Conservation (phyloP, 176 grass and related monocot species). For the Aechmea fasciata region DNA sequence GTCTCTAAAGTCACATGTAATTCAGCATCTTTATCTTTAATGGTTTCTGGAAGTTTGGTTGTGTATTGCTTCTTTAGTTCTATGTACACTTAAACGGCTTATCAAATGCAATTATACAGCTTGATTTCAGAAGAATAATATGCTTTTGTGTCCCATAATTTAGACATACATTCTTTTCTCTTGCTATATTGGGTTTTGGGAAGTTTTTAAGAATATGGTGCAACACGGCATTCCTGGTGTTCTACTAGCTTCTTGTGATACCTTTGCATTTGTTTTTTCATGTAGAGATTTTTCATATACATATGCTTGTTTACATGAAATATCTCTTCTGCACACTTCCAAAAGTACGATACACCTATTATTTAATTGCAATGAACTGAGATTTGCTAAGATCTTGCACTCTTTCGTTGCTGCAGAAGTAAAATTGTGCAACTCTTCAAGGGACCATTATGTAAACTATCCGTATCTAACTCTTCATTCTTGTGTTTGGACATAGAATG, state of each 20-base stretch:
- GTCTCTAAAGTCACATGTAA: too few relatives aligned
- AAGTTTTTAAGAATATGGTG: background rate
- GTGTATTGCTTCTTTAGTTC: too few relatives aligned
- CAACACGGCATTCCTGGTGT: background rate
- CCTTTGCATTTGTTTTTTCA: background rate
- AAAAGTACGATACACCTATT: too few relatives aligned
- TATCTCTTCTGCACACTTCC: background rate
- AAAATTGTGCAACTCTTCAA: background rate
- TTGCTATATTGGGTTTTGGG: background rate
- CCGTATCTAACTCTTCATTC: constrained; percentile 5
- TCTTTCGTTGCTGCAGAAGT: background rate
- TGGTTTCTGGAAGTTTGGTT: too few relatives aligned
- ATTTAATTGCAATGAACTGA: too few relatives aligned
- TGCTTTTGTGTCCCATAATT: background rate
- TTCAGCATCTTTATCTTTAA: too few relatives aligned
- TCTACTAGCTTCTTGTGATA: constrained; percentile 1
- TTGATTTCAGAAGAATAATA: background rate
- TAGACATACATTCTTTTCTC: background rate
- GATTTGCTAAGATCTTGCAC: too few relatives aligned
- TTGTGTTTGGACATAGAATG: constrained; percentile 43
- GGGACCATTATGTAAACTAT: background rate
- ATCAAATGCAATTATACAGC: background rate
- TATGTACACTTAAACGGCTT: too few relatives aligned
- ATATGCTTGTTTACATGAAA: background rate
- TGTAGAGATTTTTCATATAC: background rate